phyloP scores from a whole-genome alignment of 139 green algal species.

The Chloropicon primus region DNA sequence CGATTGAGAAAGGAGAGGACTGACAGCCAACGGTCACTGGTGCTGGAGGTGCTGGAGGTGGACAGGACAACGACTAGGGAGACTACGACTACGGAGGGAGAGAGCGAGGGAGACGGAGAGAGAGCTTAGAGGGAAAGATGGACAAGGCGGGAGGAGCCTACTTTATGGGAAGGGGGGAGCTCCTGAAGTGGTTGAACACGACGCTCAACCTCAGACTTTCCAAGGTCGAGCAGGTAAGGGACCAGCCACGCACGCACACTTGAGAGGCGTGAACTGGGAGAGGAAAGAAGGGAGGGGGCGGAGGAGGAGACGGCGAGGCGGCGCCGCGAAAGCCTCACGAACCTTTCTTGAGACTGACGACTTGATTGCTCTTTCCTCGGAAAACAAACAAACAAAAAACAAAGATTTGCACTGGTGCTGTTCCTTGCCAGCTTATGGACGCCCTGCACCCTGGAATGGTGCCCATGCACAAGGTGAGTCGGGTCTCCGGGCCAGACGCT shows the following conservation, averaged over 20 bases:
- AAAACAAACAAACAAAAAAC: too few species aligned
- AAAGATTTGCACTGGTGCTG: neutral
- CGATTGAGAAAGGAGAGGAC: too few species aligned
- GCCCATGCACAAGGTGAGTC: slow-evolving; percentile 68
- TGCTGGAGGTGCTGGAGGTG: too few species aligned
- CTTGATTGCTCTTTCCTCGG: too few species aligned
- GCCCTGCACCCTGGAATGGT: slow-evolving; percentile 62
- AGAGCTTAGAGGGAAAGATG: slow-evolving; percentile 6
- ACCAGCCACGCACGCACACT: neutral
- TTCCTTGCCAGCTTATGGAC: slow-evolving; percentile 62
- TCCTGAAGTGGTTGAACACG: slow-evolving; percentile 84
- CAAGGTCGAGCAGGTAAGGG: slow-evolving; percentile 79
- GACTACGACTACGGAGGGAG: too few species aligned
- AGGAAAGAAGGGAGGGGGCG: too few species aligned
- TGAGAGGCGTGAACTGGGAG: neutral
- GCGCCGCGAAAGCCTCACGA: too few species aligned
- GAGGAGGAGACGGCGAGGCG: too few species aligned
- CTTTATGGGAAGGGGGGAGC: slow-evolving; percentile 58
- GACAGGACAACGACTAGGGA: too few species aligned
- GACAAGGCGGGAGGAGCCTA: slow-evolving; percentile 33
- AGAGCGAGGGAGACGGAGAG: neutral
- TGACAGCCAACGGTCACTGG: too few species aligned
- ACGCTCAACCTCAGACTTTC: slow-evolving; percentile 58
- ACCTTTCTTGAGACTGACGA: too few species aligned
- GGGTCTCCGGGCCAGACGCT: neutral